Conservation (phyloP, 805 yeast genomes). For the Schwanniomyces polymorphus region DNA sequence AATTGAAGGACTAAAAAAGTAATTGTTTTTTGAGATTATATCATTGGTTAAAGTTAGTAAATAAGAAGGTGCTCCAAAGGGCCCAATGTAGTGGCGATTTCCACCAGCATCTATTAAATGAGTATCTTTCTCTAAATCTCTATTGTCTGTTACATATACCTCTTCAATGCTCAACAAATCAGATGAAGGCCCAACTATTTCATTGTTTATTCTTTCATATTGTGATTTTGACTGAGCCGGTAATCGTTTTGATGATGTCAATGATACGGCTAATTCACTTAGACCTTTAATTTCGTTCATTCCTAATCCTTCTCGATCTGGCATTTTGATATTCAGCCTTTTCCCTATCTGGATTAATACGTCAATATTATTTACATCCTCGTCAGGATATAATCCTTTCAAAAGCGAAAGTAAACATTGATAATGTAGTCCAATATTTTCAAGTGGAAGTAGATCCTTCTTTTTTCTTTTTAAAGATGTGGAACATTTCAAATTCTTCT, state of each 20-base stretch:
- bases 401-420: constrained; percentile 39
- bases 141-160: neutral
- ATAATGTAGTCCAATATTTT: constrained; percentile 43
- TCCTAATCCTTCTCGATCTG: constrained; percentile 10
- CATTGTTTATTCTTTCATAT: neutral
- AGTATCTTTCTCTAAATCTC: constrained; percentile 2
- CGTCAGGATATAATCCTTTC: constrained; percentile 43
- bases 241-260: neutral
- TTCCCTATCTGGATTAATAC: constrained; percentile 38
- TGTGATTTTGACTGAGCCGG: neutral
- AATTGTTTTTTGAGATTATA: constrained; percentile 2
- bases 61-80: constrained; percentile 14
- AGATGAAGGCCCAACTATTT: neutral
- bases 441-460: constrained; percentile 41
- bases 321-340: constrained; percentile 33
- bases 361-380: constrained; percentile 43
- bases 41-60: constrained; percentile 7
- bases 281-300: constrained; percentile 2
- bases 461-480: constrained; percentile 44
- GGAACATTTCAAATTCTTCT: constrained; percentile 37
- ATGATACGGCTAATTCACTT: neutral
- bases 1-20: neutral
- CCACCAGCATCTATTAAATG: constrained; percentile 13
- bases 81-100: constrained; percentile 14
- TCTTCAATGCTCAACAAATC: neutral